Percentiles rank a stretch among this genome's conserved stretches.
phyloP scores from a whole-genome alignment of 768 basidiomycete genomes.

The Tylopilus intermedius region DNA sequence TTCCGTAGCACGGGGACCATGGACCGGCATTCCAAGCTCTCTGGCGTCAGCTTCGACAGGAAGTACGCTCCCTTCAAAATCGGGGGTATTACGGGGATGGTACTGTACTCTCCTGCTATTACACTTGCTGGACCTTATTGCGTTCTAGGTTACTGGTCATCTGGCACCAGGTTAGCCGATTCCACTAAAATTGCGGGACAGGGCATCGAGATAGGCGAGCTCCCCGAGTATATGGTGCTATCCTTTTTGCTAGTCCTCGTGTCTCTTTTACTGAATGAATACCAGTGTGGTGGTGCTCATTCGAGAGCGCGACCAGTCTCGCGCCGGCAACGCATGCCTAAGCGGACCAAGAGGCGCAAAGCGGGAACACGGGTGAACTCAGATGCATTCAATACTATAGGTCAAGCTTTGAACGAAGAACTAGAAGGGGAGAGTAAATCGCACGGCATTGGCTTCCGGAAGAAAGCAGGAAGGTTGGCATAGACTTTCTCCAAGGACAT shows the following conservation, averaged over 20 bases:
- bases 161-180: constrained; percentile 66
- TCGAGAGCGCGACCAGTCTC: constrained; percentile 52
- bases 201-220: constrained; percentile 49
- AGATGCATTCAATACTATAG: constrained; percentile 55
- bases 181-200: constrained; percentile 50
- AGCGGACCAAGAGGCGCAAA: constrained; percentile 63
- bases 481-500: neutral
- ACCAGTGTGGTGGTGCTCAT: constrained; percentile 78
- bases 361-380: constrained; percentile 65
- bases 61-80: constrained; percentile 66
- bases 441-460: constrained; percentile 62
- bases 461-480: constrained; percentile 59
- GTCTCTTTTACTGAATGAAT: neutral
- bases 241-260: neutral
- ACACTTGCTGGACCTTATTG: constrained; percentile 1
- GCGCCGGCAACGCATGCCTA: constrained; percentile 42
- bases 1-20: constrained; percentile 71
- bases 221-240: constrained; percentile 73
- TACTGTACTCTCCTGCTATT: constrained; percentile 21
- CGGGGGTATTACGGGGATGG: constrained; percentile 84
- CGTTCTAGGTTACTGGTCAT: constrained; percentile 74
- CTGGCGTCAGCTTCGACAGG: constrained; percentile 59
- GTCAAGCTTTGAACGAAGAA: constrained; percentile 46
- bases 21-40: constrained; percentile 70
- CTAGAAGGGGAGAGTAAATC: constrained; percentile 33